Evolutionary conservation across 345 rosid genomes (phyloP).

Genomic region (Aegle marmelos): DNA sequence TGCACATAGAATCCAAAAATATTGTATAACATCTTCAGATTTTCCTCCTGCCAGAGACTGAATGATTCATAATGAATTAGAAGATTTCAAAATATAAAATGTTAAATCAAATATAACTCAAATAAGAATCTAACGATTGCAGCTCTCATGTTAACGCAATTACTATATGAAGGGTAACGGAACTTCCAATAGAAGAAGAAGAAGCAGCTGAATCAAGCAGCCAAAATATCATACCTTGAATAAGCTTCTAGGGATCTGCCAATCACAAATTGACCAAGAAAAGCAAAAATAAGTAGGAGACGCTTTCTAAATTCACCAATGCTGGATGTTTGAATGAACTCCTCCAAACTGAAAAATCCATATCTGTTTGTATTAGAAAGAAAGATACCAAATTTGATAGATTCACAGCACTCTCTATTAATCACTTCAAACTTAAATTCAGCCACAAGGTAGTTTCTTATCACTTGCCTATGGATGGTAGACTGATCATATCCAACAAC

Average conservation of each 20-base stretch:
- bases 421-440: background rate
- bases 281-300: constrained; percentile 79
- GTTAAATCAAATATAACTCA: background rate
- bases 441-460: constrained; percentile 1
- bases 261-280: constrained; percentile 66
- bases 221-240: constrained; percentile 54
- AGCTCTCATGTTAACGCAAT: no score
- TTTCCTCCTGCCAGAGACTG: constrained; percentile 61
- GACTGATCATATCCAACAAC: constrained; percentile 44
- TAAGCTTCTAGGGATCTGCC: constrained; percentile 54
- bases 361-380: constrained; percentile 17
- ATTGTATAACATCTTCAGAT: constrained; percentile 70
- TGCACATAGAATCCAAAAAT: constrained; percentile 80
- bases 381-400: background rate
- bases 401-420: background rate
- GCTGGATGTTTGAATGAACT: constrained; percentile 79
- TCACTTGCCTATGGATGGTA: constrained; percentile 57
- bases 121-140: background rate
- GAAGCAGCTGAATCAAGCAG: background rate
- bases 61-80: constrained; percentile 24
- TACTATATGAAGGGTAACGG: no score
- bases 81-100: constrained; percentile 1
- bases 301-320: constrained; percentile 86
- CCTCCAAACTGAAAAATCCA: constrained; percentile 66
- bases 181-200: no score